Evolutionary conservation across 1,284 basidiomycete species (phyloP).

Genomic region (Wolfiporia cocos): DNA sequence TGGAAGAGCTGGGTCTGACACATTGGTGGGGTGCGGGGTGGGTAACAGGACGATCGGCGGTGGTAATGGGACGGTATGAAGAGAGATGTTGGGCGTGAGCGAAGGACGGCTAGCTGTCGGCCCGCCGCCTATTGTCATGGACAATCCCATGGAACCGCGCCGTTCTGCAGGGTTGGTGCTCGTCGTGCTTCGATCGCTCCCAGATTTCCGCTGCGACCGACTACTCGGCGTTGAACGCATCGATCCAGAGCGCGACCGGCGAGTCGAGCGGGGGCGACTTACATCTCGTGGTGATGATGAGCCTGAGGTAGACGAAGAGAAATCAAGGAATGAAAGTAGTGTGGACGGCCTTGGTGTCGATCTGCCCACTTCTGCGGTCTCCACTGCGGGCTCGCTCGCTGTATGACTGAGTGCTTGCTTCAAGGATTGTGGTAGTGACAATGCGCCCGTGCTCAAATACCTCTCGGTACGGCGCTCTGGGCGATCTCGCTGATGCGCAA

Average conservation of each 20-base stretch:
- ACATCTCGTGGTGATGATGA: slow-evolving; percentile 17
- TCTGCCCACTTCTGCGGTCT: background rate
- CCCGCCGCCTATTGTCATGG: slow-evolving; percentile 23
- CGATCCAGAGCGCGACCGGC: slow-evolving; percentile 15
- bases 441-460: slow-evolving; percentile 19
- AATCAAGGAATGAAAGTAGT: slow-evolving; percentile 53
- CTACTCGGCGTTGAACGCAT: slow-evolving; percentile 19
- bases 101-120: slow-evolving; percentile 23
- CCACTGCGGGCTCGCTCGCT: no score
- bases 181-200: slow-evolving; percentile 12
- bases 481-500: slow-evolving; percentile 19
- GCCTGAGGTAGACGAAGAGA: slow-evolving; percentile 39
- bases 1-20: slow-evolving; percentile 1
- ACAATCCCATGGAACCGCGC: slow-evolving; percentile 23
- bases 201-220: slow-evolving; percentile 16
- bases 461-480: slow-evolving; percentile 17
- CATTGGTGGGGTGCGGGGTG: slow-evolving; percentile 3
- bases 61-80: slow-evolving; percentile 23
- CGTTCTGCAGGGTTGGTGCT: slow-evolving; percentile 15
- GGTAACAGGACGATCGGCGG: slow-evolving; percentile 12
- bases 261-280: background rate
- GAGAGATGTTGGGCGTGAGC: slow-evolving; percentile 20
- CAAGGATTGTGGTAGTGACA: slow-evolving; percentile 24
- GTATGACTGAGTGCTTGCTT: slow-evolving; percentile 16
- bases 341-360: slow-evolving; percentile 15